Evolutionary conservation across 805 yeast species (phyloP), one percentile per base, ranked within the genome.

Genomic region (Starmerella powellii): DNA sequence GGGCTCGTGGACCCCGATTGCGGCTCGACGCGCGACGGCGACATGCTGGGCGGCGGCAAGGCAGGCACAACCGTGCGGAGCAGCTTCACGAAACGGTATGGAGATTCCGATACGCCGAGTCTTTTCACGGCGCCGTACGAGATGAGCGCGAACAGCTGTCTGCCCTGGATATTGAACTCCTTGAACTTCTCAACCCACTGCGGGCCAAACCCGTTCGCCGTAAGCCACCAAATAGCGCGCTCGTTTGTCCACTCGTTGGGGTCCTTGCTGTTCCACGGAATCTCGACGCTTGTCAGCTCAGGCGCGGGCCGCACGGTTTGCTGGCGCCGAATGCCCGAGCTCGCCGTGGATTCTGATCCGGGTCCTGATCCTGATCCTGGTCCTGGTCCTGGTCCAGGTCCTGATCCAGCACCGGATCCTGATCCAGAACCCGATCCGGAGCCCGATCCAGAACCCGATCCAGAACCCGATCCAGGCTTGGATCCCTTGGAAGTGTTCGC

Each of bases 161-260:
- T 70, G 0, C 86, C 85, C 8, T 68, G 63, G 2, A 86, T 64
- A 38, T 73, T 72, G 46, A 74, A 67, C 33, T 67, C 66, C 31
- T 63, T 63, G 59, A 86, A 80, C 15, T 76, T 70, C 4, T 66
- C 71, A n/a, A 71, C 64, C 95, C 95, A 86, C 12, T 78, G 65
- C 3, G 69, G 72, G 50, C 80, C 79, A 60, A 86, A 86, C 17
- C 71, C 68, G 56, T 85, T 70, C n/a, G 60, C 52, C 6, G 71
- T 76, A 20, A 86, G 65, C 93, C 94, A 86, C 37, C 63, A 57
- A 0, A 68, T 45, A 1, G 85, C 87, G 40, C 80, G 67, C n/a
- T 70, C 74, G 48, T 72, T 63, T 1, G 78, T 74, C 95, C 95
- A 85, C 45, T 74, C 78, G 11, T 18, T 26, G 11, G 56, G 42